phyloP scores from a whole-genome alignment of 2,329 filamentous ascomycete species.

The Microcyclospora tardicrescens region DNA sequence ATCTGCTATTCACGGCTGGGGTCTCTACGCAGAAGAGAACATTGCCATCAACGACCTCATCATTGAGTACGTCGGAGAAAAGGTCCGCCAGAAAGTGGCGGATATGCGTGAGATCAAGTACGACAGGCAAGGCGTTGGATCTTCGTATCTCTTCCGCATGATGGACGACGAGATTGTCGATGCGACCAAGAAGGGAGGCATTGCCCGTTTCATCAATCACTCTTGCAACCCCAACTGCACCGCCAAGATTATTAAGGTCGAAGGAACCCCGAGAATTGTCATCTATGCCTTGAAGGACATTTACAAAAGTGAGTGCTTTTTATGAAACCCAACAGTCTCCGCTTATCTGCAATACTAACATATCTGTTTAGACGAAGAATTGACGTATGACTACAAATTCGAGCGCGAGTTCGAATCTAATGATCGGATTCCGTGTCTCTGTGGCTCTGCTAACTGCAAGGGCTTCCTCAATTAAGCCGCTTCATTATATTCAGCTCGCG shows the following conservation, averaged over 20 bases:
- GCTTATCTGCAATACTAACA: conserved; percentile 5
- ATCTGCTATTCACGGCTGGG: conserved; percentile 98
- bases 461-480: conserved; percentile 77
- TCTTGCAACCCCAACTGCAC: conserved; percentile 98
- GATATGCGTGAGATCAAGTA: conserved; percentile 88
- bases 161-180: conserved; percentile 96
- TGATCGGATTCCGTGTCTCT: conserved; percentile 93
- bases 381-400: conserved; percentile 99
- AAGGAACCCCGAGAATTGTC: conserved; percentile 95
- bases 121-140: conserved; percentile 90
- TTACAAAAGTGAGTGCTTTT: conserved; percentile 63
- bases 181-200: conserved; percentile 95
- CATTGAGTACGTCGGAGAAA: conserved; percentile 97
- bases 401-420: conserved; percentile 90
- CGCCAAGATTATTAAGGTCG: conserved; percentile 97
- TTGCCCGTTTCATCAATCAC: conserved; percentile 97
- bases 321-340: conserved; percentile 13
- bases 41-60: conserved; percentile 98
- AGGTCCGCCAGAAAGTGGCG: conserved; percentile 93
- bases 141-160: conserved; percentile 94
- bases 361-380: conserved; percentile 66
- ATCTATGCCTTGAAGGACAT: conserved; percentile 97
- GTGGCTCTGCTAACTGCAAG: conserved; percentile 91
- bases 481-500: too few species aligned
- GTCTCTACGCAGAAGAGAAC: conserved; percentile 92